These are phyloP conservation scores for Chaetomiaceae sp. DNA, from an alignment of 2,329 filamentous ascomycete species.

Conservation along the genomic window DNA sequence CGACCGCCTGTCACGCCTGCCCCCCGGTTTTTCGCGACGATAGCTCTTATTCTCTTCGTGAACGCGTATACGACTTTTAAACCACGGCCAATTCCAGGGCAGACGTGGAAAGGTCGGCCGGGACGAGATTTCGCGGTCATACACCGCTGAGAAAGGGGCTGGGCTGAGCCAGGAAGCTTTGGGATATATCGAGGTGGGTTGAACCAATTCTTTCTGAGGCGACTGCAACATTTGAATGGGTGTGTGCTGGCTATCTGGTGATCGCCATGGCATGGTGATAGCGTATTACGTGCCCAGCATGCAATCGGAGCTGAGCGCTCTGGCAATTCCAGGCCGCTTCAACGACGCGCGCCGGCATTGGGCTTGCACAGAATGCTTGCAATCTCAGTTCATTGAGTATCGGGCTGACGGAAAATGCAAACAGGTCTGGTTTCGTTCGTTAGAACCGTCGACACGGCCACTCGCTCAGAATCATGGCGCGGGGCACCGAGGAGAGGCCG, in stretches of 20 bases:
- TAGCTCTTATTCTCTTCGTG: conserved; percentile 14
- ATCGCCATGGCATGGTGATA: not conserved
- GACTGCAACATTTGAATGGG: not conserved
- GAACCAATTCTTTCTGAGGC: not conserved
- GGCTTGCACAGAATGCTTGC: not conserved
- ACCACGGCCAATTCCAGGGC: conserved; percentile 6
- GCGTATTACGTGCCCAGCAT: not conserved
- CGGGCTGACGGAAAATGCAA: conserved; percentile 3
- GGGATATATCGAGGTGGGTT: conserved; percentile 23
- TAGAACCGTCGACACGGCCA: not conserved
- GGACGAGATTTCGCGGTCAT: conserved; percentile 20
- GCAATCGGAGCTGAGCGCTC: conserved; percentile 1
- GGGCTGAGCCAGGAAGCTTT: conserved; percentile 19
- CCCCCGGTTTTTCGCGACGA: conserved; percentile 8
- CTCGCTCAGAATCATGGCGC: conserved; percentile 28
- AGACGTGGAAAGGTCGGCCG: conserved; percentile 14
- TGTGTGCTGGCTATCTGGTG: not conserved
- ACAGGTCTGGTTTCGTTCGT: conserved; percentile 3
- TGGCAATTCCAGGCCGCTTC: not conserved
- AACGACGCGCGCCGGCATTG: not conserved
- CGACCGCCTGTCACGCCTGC: conserved; percentile 15
- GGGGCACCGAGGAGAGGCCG: conserved; percentile 34
- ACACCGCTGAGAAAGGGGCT: conserved; percentile 24
- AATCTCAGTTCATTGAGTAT: not conserved
- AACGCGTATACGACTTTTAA: conserved; percentile 10